These are phyloP conservation scores for Coniferiporia sulphurascens DNA, from an alignment of 1,284 basidiomycete species.

Conservation along the genomic window DNA sequence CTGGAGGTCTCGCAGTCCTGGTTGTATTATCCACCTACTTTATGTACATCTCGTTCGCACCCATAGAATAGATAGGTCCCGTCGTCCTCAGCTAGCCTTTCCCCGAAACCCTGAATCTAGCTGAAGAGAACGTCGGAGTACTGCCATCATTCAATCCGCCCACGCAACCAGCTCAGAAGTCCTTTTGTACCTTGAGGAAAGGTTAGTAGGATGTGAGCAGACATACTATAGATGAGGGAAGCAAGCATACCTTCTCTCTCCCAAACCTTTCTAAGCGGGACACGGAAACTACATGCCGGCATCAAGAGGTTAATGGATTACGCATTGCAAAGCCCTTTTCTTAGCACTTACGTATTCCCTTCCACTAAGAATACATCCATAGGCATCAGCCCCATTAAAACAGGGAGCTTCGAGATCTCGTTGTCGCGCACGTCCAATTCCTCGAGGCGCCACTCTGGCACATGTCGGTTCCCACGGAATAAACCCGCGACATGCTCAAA, in stretches of 20 bases:
- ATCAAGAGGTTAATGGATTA: slow-evolving; percentile 2
- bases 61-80: neutral
- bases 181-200: slow-evolving; percentile 59
- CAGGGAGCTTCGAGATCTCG: slow-evolving; percentile 59
- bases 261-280: slow-evolving; percentile 75
- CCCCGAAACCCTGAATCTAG: neutral
- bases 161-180: slow-evolving; percentile 66
- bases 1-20: neutral
- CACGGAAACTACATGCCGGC: slow-evolving; percentile 54
- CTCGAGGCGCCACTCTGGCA: slow-evolving; percentile 66
- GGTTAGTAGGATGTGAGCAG: neutral
- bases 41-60: neutral
- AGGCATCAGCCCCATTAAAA: slow-evolving; percentile 66
- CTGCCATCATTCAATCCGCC: slow-evolving; percentile 50
- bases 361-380: slow-evolving; percentile 77
- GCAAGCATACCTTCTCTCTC: slow-evolving; percentile 53
- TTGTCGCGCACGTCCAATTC: slow-evolving; percentile 78
- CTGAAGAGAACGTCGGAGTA: neutral
- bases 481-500: slow-evolving; percentile 52
- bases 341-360: slow-evolving; percentile 67
- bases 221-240: neutral
- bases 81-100: neutral
- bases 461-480: slow-evolving; percentile 59
- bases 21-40: neutral
- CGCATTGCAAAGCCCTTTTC: slow-evolving; percentile 1